Conservation (phyloP, 2,329 filamentous ascomycete species). For the Venturiaceae sp. region DNA sequence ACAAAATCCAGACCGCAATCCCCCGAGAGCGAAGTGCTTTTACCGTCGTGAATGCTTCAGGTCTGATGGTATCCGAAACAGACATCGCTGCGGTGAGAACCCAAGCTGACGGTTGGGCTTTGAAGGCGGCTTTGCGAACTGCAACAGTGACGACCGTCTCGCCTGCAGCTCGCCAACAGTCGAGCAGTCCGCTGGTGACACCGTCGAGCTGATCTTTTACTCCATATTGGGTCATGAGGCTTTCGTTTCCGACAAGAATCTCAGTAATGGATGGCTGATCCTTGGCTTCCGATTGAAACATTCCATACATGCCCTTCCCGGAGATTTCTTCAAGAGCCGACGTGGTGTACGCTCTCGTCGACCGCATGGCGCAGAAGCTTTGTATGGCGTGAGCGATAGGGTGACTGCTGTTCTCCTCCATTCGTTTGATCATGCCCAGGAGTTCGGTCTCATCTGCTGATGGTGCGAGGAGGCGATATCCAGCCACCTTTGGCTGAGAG, state of each 20-base stretch:
- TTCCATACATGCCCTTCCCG: conserved; percentile 59
- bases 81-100: conserved; percentile 49
- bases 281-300: conserved; percentile 23
- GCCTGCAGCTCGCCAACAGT: conserved; percentile 29
- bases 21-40: conserved; percentile 52
- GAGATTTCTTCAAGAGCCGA: conserved; percentile 52
- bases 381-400: conserved; percentile 63
- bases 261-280: conserved; percentile 23
- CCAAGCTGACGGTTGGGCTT: conserved; percentile 45
- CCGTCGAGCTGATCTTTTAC: conserved; percentile 13
- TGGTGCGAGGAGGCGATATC: conserved; percentile 31
- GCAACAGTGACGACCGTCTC: conserved; percentile 31
- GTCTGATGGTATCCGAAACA: conserved; percentile 71
- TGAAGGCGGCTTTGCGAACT: conserved; percentile 47
- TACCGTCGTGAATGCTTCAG: conserved; percentile 59
- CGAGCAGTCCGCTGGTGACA: conserved; percentile 9
- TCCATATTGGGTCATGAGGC: neutral
- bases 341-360: conserved; percentile 2
- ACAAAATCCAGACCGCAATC: conserved; percentile 82
- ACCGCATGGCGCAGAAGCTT: conserved; percentile 42
- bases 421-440: conserved; percentile 32
- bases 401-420: conserved; percentile 66
- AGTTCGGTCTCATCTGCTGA: conserved; percentile 15
- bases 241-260: conserved; percentile 63
- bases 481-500: conserved; percentile 60